These are phyloP conservation scores for Lactarius sanguifluus DNA, from an alignment of 768 basidiomycete species.

Conservation along the genomic window DNA sequence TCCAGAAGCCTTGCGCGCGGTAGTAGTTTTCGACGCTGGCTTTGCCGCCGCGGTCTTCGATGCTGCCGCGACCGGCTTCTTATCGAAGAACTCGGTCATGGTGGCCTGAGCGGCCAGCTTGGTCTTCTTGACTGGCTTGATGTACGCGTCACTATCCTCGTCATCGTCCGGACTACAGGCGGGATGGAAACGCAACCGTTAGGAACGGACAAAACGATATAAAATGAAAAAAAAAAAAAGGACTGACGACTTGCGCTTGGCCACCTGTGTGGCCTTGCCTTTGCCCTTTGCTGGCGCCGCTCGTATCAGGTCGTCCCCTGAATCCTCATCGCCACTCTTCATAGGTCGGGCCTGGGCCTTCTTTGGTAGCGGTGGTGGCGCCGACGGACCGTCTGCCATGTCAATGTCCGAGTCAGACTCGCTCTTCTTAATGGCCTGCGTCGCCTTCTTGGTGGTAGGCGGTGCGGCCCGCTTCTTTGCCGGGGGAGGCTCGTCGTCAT, in stretches of 20 bases:
- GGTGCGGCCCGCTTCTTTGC: slow-evolving; percentile 31
- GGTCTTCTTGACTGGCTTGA: slow-evolving; percentile 58
- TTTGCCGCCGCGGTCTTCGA: slow-evolving; percentile 26
- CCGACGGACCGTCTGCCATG: slow-evolving; percentile 33
- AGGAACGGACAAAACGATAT: neutral
- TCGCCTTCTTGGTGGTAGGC: slow-evolving; percentile 31
- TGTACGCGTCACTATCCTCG: slow-evolving; percentile 25
- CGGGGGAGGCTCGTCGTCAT: slow-evolving; percentile 21
- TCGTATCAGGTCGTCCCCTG: slow-evolving; percentile 38
- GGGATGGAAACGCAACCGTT: neutral
- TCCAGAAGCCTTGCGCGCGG: slow-evolving; percentile 52
- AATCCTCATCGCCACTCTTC: slow-evolving; percentile 41
- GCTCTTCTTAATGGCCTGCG: slow-evolving; percentile 29
- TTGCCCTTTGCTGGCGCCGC: slow-evolving; percentile 42
- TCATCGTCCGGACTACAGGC: slow-evolving; percentile 5
- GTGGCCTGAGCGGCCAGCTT: slow-evolving; percentile 34
- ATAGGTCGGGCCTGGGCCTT: neutral
- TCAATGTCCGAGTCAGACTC: slow-evolving; percentile 36
- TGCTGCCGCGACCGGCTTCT: slow-evolving; percentile 31
- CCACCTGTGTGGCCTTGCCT: slow-evolving; percentile 43
- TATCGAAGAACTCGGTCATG: slow-evolving; percentile 63
- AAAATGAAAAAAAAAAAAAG: neutral
- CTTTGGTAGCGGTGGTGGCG: slow-evolving; percentile 33
- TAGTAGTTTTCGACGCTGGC: slow-evolving; percentile 23
- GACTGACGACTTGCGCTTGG: slow-evolving; percentile 70